These are phyloP conservation scores for Apiospora saccharicola DNA, from an alignment of 2,329 filamentous ascomycete genomes.

Conservation along the genomic window DNA sequence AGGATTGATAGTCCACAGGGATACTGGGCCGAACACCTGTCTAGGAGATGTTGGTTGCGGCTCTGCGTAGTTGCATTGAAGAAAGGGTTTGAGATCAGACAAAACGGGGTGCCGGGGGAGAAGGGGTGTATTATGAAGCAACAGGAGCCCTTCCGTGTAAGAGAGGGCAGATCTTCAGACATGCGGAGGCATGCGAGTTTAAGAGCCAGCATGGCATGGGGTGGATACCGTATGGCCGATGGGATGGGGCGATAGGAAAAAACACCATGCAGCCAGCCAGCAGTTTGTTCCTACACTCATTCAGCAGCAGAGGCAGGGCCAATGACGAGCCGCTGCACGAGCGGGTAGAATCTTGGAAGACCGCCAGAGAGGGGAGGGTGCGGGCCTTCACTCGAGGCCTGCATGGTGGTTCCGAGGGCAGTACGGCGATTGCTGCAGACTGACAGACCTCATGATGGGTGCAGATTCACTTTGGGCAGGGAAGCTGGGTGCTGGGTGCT, in stretches of 20 bases:
- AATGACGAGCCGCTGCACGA: slow-evolving; percentile 22
- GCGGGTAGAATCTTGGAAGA: slow-evolving; percentile 20
- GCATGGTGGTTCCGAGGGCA: slow-evolving; percentile 26
- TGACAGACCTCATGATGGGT: slow-evolving; percentile 38
- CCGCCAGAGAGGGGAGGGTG: slow-evolving; percentile 25
- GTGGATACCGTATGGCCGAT: slow-evolving; percentile 4
- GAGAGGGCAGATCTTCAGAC: slow-evolving; percentile 43
- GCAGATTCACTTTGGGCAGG: background rate
- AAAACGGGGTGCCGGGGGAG: slow-evolving; percentile 43
- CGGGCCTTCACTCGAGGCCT: slow-evolving; percentile 22
- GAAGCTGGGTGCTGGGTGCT: too few species aligned
- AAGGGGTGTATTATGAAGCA: slow-evolving; percentile 41
- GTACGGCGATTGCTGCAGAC: slow-evolving; percentile 32
- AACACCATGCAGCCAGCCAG: background rate
- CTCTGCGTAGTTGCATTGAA: slow-evolving; percentile 42
- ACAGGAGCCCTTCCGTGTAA: slow-evolving; percentile 46
- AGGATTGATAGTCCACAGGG: slow-evolving; percentile 31
- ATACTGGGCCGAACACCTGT: slow-evolving; percentile 24
- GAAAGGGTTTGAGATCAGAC: slow-evolving; percentile 47
- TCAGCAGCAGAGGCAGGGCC: background rate
- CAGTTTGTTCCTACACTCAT: background rate
- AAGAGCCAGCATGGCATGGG: slow-evolving; percentile 13
- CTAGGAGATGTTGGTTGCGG: slow-evolving; percentile 27
- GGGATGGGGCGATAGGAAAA: background rate
- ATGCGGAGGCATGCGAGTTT: slow-evolving; percentile 20